Percentiles rank a stretch among this genome's conserved stretches.
Conservation (phyloP, 1,139 yeast genomes). For the Taphrina confusa region DNA sequence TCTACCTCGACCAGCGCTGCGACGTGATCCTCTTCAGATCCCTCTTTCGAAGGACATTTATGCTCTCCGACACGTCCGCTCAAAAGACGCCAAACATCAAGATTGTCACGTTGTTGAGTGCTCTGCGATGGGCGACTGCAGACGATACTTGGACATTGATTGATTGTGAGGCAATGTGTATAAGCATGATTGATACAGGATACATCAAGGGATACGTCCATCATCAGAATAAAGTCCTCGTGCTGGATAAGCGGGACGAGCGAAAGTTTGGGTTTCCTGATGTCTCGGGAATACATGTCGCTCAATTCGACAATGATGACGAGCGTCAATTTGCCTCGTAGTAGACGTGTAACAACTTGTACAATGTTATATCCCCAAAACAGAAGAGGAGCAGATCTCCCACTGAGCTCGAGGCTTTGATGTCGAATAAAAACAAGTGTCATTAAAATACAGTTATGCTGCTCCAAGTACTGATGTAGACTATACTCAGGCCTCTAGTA, state of each 20-base stretch:
- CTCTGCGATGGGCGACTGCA: slow-evolving; percentile 37
- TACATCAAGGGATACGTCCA: slow-evolving; percentile 47
- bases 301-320: slow-evolving; percentile 13
- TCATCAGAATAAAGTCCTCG: slow-evolving; percentile 27
- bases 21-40: slow-evolving; percentile 45
- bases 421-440: too few species aligned
- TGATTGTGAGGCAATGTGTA: slow-evolving; percentile 46
- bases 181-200: slow-evolving; percentile 47
- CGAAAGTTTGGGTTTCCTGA: slow-evolving; percentile 28
- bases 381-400: too few species aligned
- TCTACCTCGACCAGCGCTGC: slow-evolving; percentile 43
- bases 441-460: too few species aligned
- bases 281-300: slow-evolving; percentile 10
- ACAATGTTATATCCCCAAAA: too few species aligned
- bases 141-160: slow-evolving; percentile 40
- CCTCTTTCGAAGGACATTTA: slow-evolving; percentile 42
- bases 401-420: too few species aligned
- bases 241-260: slow-evolving; percentile 35
- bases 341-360: background rate
- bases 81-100: slow-evolving; percentile 40
- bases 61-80: slow-evolving; percentile 33
- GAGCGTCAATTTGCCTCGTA: slow-evolving; percentile 1
- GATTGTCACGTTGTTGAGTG: slow-evolving; percentile 40
- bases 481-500: too few species aligned
- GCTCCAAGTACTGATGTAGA: too few species aligned